Evolutionary conservation across 179 eudicot genomes (phyloP).

Genomic region (Beta macrorhiza): DNA sequence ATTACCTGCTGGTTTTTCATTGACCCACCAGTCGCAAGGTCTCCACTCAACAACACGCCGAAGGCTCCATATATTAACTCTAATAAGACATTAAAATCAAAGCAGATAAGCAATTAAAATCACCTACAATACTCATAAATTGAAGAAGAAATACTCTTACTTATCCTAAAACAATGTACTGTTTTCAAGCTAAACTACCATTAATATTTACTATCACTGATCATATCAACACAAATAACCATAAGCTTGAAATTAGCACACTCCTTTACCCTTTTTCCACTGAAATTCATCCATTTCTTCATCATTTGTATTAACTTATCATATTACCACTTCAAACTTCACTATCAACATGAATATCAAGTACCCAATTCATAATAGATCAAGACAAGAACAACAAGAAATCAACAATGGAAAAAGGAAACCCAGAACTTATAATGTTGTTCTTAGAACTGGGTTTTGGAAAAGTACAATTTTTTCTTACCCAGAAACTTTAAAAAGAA

Average conservation of each 20-base stretch:
- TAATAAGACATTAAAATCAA: constrained; percentile 14
- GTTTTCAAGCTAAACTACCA: background rate
- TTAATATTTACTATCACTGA: too few relatives aligned
- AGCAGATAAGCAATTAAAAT: background rate
- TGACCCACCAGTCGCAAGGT: constrained; percentile 94
- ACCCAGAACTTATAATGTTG: background rate
- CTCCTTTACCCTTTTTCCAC: background rate
- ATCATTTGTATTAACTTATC: background rate
- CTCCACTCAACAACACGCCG: constrained; percentile 68
- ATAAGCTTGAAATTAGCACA: background rate
- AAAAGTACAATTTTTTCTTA: too few relatives aligned
- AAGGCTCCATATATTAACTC: constrained; percentile 68
- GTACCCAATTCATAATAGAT: background rate
- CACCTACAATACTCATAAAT: background rate
- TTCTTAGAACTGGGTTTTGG: constrained; percentile 3
- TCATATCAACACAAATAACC: background rate
- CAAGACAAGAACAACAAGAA: background rate
- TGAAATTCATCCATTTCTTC: background rate
- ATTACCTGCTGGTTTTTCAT: constrained; percentile 55
- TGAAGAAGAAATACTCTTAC: background rate
- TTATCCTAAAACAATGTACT: background rate
- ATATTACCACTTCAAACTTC: background rate
- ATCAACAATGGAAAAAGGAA: background rate
- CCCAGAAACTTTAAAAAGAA: background rate
- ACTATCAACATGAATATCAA: background rate